phyloP scores from a whole-genome alignment of 768 basidiomycete species.

The Lactarius evosmus region DNA sequence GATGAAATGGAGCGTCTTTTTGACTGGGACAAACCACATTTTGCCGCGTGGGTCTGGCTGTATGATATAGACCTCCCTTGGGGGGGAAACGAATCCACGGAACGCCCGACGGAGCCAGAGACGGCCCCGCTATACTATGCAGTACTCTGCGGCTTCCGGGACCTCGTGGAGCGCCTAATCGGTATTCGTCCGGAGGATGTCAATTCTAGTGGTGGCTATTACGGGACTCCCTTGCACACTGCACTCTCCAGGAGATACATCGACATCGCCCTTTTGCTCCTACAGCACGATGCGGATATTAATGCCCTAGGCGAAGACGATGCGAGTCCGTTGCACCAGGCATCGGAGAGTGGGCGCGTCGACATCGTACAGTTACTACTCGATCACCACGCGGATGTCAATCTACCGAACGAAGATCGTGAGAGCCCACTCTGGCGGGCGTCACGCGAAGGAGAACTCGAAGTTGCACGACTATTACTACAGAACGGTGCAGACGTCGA shows the following conservation, averaged over 20 bases:
- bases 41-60: conserved; percentile 3
- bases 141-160: not conserved
- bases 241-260: not conserved
- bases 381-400: too few relatives aligned
- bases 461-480: too few relatives aligned
- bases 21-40: not conserved
- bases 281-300: too few relatives aligned
- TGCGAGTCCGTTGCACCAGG: too few relatives aligned
- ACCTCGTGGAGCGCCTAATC: not conserved
- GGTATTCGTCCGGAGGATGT: not conserved
- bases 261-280: not conserved
- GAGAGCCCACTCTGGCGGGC: too few relatives aligned
- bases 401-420: too few relatives aligned
- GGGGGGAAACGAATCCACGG: not conserved
- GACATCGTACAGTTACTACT: too few relatives aligned
- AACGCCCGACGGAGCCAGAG: not conserved
- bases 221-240: not conserved
- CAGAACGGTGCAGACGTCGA: too few relatives aligned
- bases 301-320: too few relatives aligned
- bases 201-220: not conserved
- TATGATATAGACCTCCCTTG: not conserved
- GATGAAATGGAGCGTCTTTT: not conserved
- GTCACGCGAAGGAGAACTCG: too few relatives aligned
- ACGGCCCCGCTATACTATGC: not conserved
- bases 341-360: too few relatives aligned